These are phyloP conservation scores for Hamigera avellanea DNA, from an alignment of 495 filamentous ascomycete species.

Conservation along the genomic window DNA sequence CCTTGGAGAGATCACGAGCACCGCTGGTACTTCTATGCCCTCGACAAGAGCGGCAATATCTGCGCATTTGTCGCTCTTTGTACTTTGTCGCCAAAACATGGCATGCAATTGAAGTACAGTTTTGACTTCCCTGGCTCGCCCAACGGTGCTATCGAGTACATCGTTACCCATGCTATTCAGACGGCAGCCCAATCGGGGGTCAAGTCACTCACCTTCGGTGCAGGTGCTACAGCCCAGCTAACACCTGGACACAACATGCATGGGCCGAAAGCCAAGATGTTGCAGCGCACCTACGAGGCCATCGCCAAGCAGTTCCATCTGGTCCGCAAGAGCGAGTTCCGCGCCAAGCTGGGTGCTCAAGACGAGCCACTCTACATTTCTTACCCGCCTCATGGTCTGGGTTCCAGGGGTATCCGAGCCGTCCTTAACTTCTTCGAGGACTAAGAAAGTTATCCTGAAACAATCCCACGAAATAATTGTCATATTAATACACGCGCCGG, in stretches of 20 bases:
- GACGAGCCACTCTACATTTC: slow-evolving; percentile 73
- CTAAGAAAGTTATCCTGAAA: slow-evolving; percentile 11
- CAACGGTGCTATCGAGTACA: slow-evolving; percentile 66
- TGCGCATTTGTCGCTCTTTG: slow-evolving; percentile 63
- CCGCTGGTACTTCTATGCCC: slow-evolving; percentile 70
- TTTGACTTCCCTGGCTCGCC: slow-evolving; percentile 75
- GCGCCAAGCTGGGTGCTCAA: slow-evolving; percentile 68
- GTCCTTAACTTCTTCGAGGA: slow-evolving; percentile 79
- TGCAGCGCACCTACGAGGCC: slow-evolving; percentile 64
- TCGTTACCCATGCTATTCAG: slow-evolving; percentile 68
- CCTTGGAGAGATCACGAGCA: slow-evolving; percentile 71
- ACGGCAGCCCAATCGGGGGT: slow-evolving; percentile 49
- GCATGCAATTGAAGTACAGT: slow-evolving; percentile 81
- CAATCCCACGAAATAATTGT: too few species aligned
- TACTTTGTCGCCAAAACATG: slow-evolving; percentile 60
- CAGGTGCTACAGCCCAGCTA: slow-evolving; percentile 55
- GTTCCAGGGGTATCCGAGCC: slow-evolving; percentile 61
- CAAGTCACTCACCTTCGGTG: slow-evolving; percentile 66
- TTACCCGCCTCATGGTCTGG: slow-evolving; percentile 70
- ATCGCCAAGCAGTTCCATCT: slow-evolving; percentile 68
- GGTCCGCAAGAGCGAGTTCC: slow-evolving; percentile 73
- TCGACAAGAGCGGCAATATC: slow-evolving; percentile 53
- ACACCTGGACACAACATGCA: slow-evolving; percentile 64
- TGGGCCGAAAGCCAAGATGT: slow-evolving; percentile 58
- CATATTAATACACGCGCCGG: too few species aligned